Conservation (phyloP, 2,329 filamentous ascomycete species). For the Neonectria faginata region DNA sequence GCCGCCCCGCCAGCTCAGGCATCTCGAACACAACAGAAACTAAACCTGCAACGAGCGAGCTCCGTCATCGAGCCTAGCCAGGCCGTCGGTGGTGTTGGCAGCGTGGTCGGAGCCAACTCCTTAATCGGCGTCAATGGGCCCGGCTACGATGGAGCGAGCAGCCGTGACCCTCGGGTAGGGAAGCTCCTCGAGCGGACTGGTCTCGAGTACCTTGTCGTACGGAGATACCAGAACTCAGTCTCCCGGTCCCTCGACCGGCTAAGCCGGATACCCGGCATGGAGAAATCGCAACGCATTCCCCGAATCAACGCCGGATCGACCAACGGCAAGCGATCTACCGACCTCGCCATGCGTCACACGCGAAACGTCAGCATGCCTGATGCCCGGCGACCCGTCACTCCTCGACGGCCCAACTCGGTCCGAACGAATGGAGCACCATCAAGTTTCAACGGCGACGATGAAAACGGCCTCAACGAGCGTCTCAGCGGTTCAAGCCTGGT, state of each 20-base stretch:
- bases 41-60: slow-evolving; percentile 79
- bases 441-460: slow-evolving; percentile 61
- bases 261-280: slow-evolving; percentile 60
- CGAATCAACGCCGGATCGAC: slow-evolving; percentile 53
- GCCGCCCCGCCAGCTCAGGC: slow-evolving; percentile 62
- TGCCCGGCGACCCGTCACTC: slow-evolving; percentile 46
- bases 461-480: slow-evolving; percentile 53
- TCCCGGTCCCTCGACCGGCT: slow-evolving; percentile 68
- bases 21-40: slow-evolving; percentile 79
- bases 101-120: slow-evolving; percentile 58
- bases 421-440: slow-evolving; percentile 55
- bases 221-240: slow-evolving; percentile 77
- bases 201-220: slow-evolving; percentile 79
- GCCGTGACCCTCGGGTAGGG: slow-evolving; percentile 71
- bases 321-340: slow-evolving; percentile 52
- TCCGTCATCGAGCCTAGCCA: slow-evolving; percentile 76
- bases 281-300: slow-evolving; percentile 63
- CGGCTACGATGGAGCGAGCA: slow-evolving; percentile 63
- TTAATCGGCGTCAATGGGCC: slow-evolving; percentile 65
- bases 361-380: slow-evolving; percentile 56
- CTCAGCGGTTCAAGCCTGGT: slow-evolving; percentile 64
- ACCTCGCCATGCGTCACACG: slow-evolving; percentile 49
- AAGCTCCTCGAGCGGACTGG: slow-evolving; percentile 76
- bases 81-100: slow-evolving; percentile 49
- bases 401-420: slow-evolving; percentile 52